Conservation (phyloP, 2,329 filamentous ascomycete species). For the Thielaviopsis euricoi region DNA sequence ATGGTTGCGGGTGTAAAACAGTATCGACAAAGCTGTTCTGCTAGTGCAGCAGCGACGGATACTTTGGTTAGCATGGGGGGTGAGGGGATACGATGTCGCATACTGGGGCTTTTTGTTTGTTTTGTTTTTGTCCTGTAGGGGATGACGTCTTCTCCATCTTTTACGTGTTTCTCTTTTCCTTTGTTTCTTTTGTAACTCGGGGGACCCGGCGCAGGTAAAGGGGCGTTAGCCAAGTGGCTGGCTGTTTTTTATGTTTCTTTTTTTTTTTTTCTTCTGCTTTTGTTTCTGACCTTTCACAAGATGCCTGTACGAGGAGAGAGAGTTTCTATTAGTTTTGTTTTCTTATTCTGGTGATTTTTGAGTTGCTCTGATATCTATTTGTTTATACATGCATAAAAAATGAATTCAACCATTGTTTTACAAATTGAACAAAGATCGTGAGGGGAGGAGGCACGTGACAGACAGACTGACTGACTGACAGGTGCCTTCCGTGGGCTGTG, state of each 20-base stretch:
- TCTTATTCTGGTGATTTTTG: not conserved
- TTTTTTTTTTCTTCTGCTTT: not conserved
- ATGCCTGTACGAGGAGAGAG: too few relatives aligned
- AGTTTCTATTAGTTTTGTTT: not conserved
- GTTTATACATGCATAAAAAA: not conserved
- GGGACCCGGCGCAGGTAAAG: constrained; percentile 5
- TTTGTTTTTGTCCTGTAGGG: too few relatives aligned
- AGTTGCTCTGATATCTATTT: not conserved
- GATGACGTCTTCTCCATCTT: not conserved
- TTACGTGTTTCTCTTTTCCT: not conserved
- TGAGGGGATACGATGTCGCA: not conserved
- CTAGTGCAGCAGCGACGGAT: not conserved
- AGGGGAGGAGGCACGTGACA: too few relatives aligned
- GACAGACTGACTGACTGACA: too few relatives aligned
- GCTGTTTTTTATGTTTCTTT: not conserved
- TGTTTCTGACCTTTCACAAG: too few relatives aligned
- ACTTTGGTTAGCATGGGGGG: not conserved
- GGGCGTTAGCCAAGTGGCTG: constrained; percentile 10
- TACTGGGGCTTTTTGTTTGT: too few relatives aligned
- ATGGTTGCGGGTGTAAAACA: too few relatives aligned
- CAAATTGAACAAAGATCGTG: too few relatives aligned
- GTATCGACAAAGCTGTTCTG: not conserved
- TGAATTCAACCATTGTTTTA: too few relatives aligned
- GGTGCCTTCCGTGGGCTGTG: not conserved
- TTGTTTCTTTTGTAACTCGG: not conserved